These are phyloP conservation scores for Castanea sativa DNA, from an alignment of 306 rosid species.

Conservation along the genomic window DNA sequence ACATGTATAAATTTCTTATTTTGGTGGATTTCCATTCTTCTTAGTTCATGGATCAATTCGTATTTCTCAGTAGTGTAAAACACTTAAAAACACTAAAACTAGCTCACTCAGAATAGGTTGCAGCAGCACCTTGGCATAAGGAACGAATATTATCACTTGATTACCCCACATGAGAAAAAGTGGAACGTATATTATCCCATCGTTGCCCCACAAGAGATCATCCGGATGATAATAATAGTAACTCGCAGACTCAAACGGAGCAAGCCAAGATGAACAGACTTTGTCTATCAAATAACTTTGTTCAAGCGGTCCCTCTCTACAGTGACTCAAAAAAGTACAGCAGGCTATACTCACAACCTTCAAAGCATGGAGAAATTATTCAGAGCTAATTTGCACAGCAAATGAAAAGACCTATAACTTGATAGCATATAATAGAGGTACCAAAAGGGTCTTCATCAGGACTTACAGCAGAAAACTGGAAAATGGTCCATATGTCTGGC, in stretches of 20 bases:
- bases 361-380: slow-evolving; percentile 23
- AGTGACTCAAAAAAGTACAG: slow-evolving; percentile 92
- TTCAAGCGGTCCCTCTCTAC: slow-evolving; percentile 59
- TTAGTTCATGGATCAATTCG: not conserved
- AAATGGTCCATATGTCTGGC: slow-evolving; percentile 74
- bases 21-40: too few species aligned
- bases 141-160: not conserved
- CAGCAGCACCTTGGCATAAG: slow-evolving; percentile 72
- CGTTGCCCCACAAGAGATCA: slow-evolving; percentile 75
- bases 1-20: too few species aligned
- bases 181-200: too few species aligned
- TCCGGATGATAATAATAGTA: slow-evolving; percentile 72
- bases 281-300: slow-evolving; percentile 62
- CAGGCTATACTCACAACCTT: slow-evolving; percentile 92
- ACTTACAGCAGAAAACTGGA: slow-evolving; percentile 87
- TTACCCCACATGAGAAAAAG: slow-evolving; percentile 88
- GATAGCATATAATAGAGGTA: not conserved
- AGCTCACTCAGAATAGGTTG: not conserved
- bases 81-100: too few species aligned
- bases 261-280: slow-evolving; percentile 93
- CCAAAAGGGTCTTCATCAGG: not conserved
- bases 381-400: not conserved
- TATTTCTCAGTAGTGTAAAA: not conserved
- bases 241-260: slow-evolving; percentile 94
- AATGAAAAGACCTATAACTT: not conserved